A percentile compares a stretch with the other conserved stretches of the same genome.
phyloP scores from a whole-genome alignment of 441 rosid genomes.

The Pelargonium myrrhifolium region DNA sequence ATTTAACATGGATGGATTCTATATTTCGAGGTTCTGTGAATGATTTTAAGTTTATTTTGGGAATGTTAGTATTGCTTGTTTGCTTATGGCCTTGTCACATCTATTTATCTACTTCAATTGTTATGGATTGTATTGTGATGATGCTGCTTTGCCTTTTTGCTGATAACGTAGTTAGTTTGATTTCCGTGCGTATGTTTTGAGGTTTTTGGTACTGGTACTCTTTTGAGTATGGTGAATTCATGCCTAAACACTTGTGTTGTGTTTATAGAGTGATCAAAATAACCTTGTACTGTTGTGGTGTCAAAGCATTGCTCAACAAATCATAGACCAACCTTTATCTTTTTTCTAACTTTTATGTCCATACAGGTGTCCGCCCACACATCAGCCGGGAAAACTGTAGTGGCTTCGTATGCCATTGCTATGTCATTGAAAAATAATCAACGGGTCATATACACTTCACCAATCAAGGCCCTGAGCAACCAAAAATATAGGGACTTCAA shows the following conservation, averaged over 20 bases:
- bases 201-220: neutral
- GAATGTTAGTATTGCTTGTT: too few species aligned
- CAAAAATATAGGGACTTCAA: conserved; percentile 95
- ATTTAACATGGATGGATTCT: neutral
- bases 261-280: neutral
- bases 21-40: neutral
- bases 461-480: conserved; percentile 93
- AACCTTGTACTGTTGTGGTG: neutral
- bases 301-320: neutral
- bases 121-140: neutral
- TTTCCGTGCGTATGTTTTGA: neutral
- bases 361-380: conserved; percentile 93
- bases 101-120: too few species aligned
- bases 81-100: too few species aligned
- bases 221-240: neutral
- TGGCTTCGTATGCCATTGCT: conserved; percentile 89
- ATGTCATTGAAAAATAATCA: conserved; percentile 84
- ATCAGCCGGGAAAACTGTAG: conserved; percentile 96
- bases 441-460: conserved; percentile 90
- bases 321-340: neutral
- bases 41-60: too few species aligned
- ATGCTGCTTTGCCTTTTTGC: neutral
- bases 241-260: neutral
- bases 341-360: neutral
- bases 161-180: neutral